Evolutionary conservation across 192 early-diverging fungal genomes (phyloP), one percentile per base, ranked within the genome.

Genomic region (Mortierella claussenii): DNA sequence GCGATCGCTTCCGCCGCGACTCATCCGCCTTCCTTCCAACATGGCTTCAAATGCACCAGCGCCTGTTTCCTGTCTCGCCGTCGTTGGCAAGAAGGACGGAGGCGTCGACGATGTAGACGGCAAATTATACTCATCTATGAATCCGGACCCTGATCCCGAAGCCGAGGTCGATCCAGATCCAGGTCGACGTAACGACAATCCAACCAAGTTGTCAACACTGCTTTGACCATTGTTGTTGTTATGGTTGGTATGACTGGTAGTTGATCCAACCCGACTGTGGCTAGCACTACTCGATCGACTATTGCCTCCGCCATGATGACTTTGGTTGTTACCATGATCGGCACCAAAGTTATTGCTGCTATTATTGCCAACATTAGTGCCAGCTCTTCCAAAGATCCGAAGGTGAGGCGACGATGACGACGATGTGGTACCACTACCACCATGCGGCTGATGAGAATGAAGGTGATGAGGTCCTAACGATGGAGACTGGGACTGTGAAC

Each of bases 401-500:
- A 65, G 6, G 44, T 75, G 70, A 42, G 70, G 45, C 34, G 47
- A 51, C 0, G 59, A 63, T 28, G 40, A 32, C 0, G 62, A 54
- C 3, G 48, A 53, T 5, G 48, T 30, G 23, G 47, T 21, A 9
- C 55, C 56, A 24, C 17, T 65, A 33, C 21, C 40, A 7, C 51
- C 43, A 33, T 48, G 55, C n/a, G n/a, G n/a, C n/a, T n/a, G n/a
- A n/a, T n/a, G n/a, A n/a, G n/a, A n/a, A n/a, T n/a, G n/a, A n/a
- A n/a, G n/a, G n/a, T n/a, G n/a, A 47, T 53, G 49, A 1, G 62
- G 44, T 0, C 51, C 56, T 32, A 67, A 26, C 7, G 73, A 30
- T n/a, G 73, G 64, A 5, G 73, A 67, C 52, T 76, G 73, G 0
- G 73, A 51, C 47, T 76, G 73, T 5, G 73, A 76, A 11, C 64